Evolutionary conservation across 495 filamentous ascomycete genomes (phyloP).

Genomic region (Penicillium herquei): DNA sequence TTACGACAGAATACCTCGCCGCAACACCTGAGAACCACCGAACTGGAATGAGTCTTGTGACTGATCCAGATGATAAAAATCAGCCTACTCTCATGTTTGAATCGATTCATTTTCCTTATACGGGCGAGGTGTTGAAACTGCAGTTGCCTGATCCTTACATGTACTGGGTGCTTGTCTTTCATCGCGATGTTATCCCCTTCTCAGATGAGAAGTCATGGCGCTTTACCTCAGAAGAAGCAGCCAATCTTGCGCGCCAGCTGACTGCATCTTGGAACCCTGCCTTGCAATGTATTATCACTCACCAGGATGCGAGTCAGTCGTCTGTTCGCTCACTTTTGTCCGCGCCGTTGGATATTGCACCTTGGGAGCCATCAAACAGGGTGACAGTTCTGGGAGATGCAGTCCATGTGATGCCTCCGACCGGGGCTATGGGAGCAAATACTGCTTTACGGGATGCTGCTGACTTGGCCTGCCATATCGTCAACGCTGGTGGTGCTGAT

Average conservation of each 20-base stretch:
- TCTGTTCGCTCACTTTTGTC: conserved; percentile 37
- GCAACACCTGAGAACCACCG: conserved; percentile 2
- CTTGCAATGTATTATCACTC: conserved; percentile 33
- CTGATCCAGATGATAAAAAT: conserved; percentile 15
- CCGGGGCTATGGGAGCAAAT: conserved; percentile 58
- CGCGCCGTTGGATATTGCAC: conserved; percentile 33
- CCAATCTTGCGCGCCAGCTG: conserved; percentile 18
- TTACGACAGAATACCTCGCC: conserved; percentile 10
- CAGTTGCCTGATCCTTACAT: conserved; percentile 33
- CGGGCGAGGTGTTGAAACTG: conserved; percentile 6
- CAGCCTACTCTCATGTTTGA: conserved; percentile 36
- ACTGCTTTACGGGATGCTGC: conserved; percentile 50
- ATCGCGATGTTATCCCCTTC: conserved; percentile 16
- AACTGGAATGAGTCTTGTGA: conserved; percentile 14
- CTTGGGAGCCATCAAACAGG: conserved; percentile 33
- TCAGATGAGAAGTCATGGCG: conserved; percentile 21
- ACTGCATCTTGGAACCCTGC: conserved; percentile 30
- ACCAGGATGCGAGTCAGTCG: conserved; percentile 30
- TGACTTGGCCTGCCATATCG: conserved; percentile 27
- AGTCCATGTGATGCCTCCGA: conserved; percentile 61
- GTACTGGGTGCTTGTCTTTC: conserved; percentile 37
- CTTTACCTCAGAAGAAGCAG: conserved; percentile 18
- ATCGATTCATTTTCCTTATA: conserved; percentile 31
- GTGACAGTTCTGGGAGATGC: conserved; percentile 64
- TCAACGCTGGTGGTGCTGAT: conserved; percentile 23